Percentiles rank a stretch among this genome's conserved stretches.
These are phyloP conservation scores for Nematocida parisii DNA, from an alignment of 371 early-diverging fungal species.

Conservation along the genomic window DNA sequence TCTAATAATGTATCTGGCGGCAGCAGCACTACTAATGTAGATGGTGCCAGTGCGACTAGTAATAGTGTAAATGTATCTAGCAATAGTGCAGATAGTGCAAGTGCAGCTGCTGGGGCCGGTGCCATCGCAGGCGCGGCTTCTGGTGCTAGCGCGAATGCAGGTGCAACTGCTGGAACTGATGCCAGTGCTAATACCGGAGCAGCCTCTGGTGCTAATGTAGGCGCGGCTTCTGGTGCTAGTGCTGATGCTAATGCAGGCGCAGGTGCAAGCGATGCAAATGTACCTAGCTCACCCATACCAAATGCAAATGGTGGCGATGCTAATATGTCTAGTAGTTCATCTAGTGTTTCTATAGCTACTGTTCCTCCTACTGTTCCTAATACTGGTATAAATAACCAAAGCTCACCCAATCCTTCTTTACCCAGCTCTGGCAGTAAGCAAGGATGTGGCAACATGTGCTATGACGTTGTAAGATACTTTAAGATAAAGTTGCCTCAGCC, in stretches of 20 bases:
- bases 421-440: too few species aligned
- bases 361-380: neutral
- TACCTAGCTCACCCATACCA: too few species aligned
- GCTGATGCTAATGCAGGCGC: conserved; percentile 10
- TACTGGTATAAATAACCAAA: neutral
- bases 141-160: conserved; percentile 12
- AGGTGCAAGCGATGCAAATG: neutral
- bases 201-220: neutral
- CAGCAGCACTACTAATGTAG: too few species aligned
- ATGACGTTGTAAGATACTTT: conserved; percentile 56
- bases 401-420: neutral
- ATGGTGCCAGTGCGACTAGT: too few species aligned
- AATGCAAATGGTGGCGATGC: too few species aligned
- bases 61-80: too few species aligned
- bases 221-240: neutral
- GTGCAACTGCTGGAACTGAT: conserved; percentile 7
- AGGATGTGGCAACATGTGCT: conserved; percentile 7
- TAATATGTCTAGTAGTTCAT: neutral
- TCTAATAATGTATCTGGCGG: too few species aligned
- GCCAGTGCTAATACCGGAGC: neutral
- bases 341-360: neutral
- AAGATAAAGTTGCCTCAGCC: conserved; percentile 55
- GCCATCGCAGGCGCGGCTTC: neutral
- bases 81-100: neutral
- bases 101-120: conserved; percentile 21